These are phyloP conservation scores for Neophaeococcomyces mojaviensis DNA, from an alignment of 2,329 filamentous ascomycete species.

Conservation along the genomic window DNA sequence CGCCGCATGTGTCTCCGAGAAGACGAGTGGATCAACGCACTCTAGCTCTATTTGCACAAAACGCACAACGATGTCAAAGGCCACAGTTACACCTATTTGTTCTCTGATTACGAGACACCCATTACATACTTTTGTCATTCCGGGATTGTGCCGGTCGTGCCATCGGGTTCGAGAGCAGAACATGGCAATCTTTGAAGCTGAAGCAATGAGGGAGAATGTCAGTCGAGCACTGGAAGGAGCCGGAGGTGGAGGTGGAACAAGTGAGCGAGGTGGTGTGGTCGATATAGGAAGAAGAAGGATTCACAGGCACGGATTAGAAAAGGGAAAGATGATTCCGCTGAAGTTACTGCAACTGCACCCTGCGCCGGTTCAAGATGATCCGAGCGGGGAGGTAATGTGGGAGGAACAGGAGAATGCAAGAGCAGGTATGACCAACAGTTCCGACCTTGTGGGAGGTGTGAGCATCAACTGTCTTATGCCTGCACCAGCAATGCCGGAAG, in stretches of 20 bases:
- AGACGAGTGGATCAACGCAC: background rate
- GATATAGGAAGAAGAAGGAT: background rate
- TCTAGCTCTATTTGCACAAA: background rate
- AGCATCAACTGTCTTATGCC: too few relatives aligned
- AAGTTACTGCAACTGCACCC: background rate
- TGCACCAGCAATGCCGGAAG: too few relatives aligned
- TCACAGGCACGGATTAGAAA: background rate
- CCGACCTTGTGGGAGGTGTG: too few relatives aligned
- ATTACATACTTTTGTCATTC: slow-evolving; percentile 14
- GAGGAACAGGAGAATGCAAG: too few relatives aligned
- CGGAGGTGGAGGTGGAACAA: background rate
- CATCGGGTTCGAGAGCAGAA: slow-evolving; percentile 11
- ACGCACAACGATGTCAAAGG: background rate
- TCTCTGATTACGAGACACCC: slow-evolving; percentile 9
- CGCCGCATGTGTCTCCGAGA: background rate
- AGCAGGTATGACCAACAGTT: too few relatives aligned
- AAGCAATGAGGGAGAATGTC: slow-evolving; percentile 3
- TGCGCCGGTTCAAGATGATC: too few relatives aligned
- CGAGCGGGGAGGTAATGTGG: too few relatives aligned
- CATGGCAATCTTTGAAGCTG: slow-evolving; percentile 8
- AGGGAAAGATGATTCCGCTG: slow-evolving; percentile 5
- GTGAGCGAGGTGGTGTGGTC: slow-evolving; percentile 6
- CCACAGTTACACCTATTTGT: background rate
- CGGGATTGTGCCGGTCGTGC: slow-evolving; percentile 11
- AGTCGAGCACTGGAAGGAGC: background rate